Conservation (phyloP, 345 rosid genomes). For the Raphanus raphanistrum region DNA sequence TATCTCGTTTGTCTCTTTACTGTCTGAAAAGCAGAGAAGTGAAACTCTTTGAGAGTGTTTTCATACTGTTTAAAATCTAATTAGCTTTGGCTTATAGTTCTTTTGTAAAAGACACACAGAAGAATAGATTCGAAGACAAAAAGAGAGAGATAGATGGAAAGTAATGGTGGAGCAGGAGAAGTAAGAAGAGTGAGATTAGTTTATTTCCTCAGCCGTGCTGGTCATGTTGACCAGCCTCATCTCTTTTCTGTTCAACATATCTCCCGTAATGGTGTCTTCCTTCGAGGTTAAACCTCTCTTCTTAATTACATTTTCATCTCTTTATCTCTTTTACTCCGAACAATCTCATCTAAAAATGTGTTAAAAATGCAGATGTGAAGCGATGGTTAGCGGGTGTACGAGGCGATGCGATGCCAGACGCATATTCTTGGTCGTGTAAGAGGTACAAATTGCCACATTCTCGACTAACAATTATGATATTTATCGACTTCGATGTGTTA, state of each 20-base stretch:
- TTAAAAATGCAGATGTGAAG: conserved; percentile 55
- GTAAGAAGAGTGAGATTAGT: conserved; percentile 60
- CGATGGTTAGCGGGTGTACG: conserved; percentile 69
- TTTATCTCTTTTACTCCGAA: not conserved
- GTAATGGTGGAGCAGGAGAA: conserved; percentile 48
- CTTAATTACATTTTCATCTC: not conserved
- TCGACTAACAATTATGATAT: not conserved
- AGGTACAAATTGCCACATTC: conserved; percentile 41
- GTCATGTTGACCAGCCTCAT: conserved; percentile 70
- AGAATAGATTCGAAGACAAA: conserved; percentile 9
- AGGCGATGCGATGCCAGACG: conserved; percentile 66
- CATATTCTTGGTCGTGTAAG: conserved; percentile 76
- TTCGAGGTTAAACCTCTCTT: conserved; percentile 48
- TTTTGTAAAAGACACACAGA: conserved; percentile 23
- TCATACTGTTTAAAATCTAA: conserved; percentile 4
- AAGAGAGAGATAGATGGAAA: conserved; percentile 26
- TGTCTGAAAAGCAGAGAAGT: conserved; percentile 25
- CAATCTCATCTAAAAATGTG: not conserved
- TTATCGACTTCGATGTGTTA: not conserved
- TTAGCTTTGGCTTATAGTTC: conserved; percentile 18
- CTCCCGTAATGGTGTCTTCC: conserved; percentile 53
- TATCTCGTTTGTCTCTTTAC: conserved; percentile 21
- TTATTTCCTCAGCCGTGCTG: conserved; percentile 63
- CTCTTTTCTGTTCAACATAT: conserved; percentile 62
- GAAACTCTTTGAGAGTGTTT: not conserved